Evolutionary conservation across 1,139 yeast genomes (phyloP), one percentile per base, ranked within the genome.

Genomic region (Zygosaccharomyces pseudobailii): DNA sequence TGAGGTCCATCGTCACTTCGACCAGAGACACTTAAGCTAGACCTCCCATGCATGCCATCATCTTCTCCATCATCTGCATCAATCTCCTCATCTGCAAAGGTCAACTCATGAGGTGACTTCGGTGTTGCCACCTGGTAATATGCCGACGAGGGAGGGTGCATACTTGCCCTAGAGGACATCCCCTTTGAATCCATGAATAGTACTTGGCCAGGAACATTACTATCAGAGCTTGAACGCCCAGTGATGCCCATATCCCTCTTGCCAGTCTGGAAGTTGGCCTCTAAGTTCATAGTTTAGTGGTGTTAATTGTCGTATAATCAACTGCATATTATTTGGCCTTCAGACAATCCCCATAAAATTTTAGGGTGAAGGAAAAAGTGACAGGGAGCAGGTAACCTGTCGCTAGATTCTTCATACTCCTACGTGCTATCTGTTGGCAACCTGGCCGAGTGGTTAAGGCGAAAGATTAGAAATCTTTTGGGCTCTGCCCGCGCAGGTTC

Each of bases 391-490:
- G 6, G 13, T n/a, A 6, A 24, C 27, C 27, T 24, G 27, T 6
- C 27, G 17, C 17, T 13, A 13, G 17, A 13, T 13, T 13, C 17
- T 13, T 13, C 17, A 13, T 13, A 1, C 17, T 13, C 2, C 17
- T 13, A 13, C 17, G 17, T 13, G 17, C 17, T 13, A 13, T 13
- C 17, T 13, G 17, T 13, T 43, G 73, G 73, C 74, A 70, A 68
- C 71, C 69, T 72, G 75, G 75, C 76, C 76, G 76, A 71, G 76
- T 70, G 76, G 76, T 72, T 71, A 72, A 71, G 76, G 76, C 75
- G 76, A 70, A 71, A 71, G 76, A 72, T 72, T 72, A 71, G 76
- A 71, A 72, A 71, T 71, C 75, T 71, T 71, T 71, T 71, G 75
- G 75, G 74, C 67, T 63, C 57, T 61, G 68, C 68, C 67, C 68